Base-by-base conservation (phyloP, 345 rosid species). In the Pseudoturritis turrita region DNA sequence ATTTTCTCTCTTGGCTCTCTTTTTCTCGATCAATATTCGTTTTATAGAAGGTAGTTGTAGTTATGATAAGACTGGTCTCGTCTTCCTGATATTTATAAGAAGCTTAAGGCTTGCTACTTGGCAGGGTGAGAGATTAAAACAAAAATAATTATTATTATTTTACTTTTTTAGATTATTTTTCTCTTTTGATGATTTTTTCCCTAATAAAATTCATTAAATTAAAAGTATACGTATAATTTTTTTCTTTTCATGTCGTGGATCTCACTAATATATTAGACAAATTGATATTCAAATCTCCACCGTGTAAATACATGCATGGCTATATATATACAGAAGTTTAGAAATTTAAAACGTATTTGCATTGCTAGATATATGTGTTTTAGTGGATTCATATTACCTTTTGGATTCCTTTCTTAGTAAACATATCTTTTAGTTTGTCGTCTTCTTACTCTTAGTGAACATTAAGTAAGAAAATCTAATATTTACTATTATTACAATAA, bases 71-170 rank as follows among this genome's bases (percentile, higher is more conserved):
- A 71, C 26, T 46, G 11, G 35, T 65, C 58, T 56, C 13, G 17
- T 55, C 65, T 54, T 35, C 35, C 77, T 47, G 49, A 37, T 6
- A 73, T 73, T 56, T 73, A 73, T 73, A 55, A 53, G 54, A 23
- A 36, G 47, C 26, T 36, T 17, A 63, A 33, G 15, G 35, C 44
- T 50, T 43, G 11, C n/a, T 12, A 10, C 43, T 56, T 67, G 39
- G 58, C 39, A 23, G 9, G 46, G 11, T 25, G 17, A 10, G 22
- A n/a, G 69, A 21, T 33, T 3, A 59, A 33, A 33, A 33, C 10
- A 33, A 8, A 33, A 29, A 4, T 29, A n/a, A n/a, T n/a, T n/a
- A n/a, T n/a, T n/a, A n/a, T n/a, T n/a, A n/a, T n/a, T n/a, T n/a
- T n/a, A n/a, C n/a, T n/a, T n/a, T n/a, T 33, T 33, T 28, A 18